phyloP scores from a whole-genome alignment of 345 rosid genomes.

The Cardiospermum halicacabum region DNA sequence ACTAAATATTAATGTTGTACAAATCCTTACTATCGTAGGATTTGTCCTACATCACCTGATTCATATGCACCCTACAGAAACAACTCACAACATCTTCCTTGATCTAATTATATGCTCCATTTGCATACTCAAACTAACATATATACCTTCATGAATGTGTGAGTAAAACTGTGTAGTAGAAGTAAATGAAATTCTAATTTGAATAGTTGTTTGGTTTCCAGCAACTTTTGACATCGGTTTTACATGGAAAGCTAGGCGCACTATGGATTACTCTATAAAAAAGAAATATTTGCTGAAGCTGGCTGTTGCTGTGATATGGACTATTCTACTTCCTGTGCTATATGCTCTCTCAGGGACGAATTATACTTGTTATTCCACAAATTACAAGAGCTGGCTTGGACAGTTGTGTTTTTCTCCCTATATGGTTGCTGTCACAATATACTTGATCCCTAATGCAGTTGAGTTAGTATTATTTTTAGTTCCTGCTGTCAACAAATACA shows the following conservation, averaged over 20 bases:
- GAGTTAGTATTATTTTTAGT: slow-evolving; percentile 81
- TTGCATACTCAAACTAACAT: background rate
- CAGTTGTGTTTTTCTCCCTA: slow-evolving; percentile 77
- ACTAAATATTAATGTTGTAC: too few species aligned
- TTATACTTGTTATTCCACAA: slow-evolving; percentile 68
- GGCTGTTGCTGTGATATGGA: slow-evolving; percentile 70
- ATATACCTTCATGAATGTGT: background rate
- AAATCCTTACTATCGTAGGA: too few species aligned
- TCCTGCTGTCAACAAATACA: slow-evolving; percentile 73
- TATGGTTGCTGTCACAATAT: slow-evolving; percentile 75
- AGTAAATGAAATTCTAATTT: slow-evolving; percentile 11
- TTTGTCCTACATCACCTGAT: too few species aligned
- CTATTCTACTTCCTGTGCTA: slow-evolving; percentile 66
- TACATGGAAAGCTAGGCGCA: slow-evolving; percentile 75
- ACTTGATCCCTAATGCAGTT: slow-evolving; percentile 61
- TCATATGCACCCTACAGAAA: background rate
- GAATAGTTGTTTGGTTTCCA: slow-evolving; percentile 30
- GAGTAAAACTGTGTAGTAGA: background rate
- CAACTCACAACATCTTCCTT: background rate
- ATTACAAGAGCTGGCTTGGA: slow-evolving; percentile 68
- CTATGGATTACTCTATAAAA: slow-evolving; percentile 57
- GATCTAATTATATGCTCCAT: background rate
- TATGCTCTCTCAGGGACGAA: slow-evolving; percentile 73
- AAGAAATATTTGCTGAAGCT: slow-evolving; percentile 63
- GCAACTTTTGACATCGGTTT: slow-evolving; percentile 79